A percentile compares a stretch with the other conserved stretches of the same genome.
Evolutionary conservation across 2,329 filamentous ascomycete genomes (phyloP).

Genomic region (Celoporthe dispersa): DNA sequence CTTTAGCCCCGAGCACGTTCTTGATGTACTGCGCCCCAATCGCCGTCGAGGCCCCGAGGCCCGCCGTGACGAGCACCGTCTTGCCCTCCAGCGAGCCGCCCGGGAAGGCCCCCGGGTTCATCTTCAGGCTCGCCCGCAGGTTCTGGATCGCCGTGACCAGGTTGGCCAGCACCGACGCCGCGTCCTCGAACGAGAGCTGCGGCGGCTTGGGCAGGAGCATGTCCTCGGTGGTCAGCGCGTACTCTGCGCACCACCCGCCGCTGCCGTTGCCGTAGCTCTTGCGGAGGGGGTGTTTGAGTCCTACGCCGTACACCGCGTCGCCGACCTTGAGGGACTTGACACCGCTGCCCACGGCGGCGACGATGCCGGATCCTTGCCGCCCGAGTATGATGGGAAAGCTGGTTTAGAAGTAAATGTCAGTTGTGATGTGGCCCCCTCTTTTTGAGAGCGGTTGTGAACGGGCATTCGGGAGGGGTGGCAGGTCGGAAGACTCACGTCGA

Average conservation of each 20-base stretch:
- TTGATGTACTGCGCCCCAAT: constrained; percentile 54
- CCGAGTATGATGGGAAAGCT: constrained; percentile 37
- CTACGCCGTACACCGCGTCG: constrained; percentile 46
- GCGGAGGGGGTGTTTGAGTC: constrained; percentile 45
- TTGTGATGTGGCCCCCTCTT: not conserved
- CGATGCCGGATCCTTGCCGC: constrained; percentile 37
- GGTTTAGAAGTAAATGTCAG: not conserved
- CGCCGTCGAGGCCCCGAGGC: constrained; percentile 52
- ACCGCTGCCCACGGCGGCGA: constrained; percentile 37
- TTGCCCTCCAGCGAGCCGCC: constrained; percentile 48
- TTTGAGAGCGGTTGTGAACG: not conserved
- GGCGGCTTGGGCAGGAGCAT: constrained; percentile 42
- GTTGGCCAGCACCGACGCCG: constrained; percentile 40
- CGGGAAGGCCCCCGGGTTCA: constrained; percentile 32
- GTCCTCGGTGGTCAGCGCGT: constrained; percentile 42
- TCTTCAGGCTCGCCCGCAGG: constrained; percentile 44
- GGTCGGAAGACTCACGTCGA: constrained; percentile 36
- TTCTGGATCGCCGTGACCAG: constrained; percentile 50
- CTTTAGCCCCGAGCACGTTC: constrained; percentile 51
- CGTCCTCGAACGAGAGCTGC: constrained; percentile 35
- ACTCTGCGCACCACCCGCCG: constrained; percentile 46
- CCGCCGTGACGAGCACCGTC: constrained; percentile 56
- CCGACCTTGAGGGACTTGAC: constrained; percentile 39
- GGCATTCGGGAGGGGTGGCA: not conserved
- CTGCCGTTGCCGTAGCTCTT: constrained; percentile 4